These are phyloP conservation scores for Claviceps sp. DNA, from an alignment of 2,329 filamentous ascomycete species.

Conservation along the genomic window DNA sequence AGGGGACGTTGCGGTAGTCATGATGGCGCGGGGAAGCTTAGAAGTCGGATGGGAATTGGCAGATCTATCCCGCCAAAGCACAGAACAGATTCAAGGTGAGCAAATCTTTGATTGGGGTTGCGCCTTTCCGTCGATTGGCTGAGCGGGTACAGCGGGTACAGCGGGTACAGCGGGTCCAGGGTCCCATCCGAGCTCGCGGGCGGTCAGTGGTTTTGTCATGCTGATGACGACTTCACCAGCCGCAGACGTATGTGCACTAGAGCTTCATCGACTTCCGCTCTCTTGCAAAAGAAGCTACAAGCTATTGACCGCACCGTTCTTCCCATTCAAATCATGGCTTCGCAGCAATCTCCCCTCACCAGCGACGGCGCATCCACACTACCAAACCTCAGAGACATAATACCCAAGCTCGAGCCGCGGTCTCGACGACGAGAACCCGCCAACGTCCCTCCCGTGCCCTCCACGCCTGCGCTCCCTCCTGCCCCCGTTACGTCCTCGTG, in stretches of 20 bases:
- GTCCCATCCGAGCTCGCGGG: not conserved
- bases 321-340: slow-evolving; percentile 12
- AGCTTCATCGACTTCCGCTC: not conserved
- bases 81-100: not conserved
- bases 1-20: slow-evolving; percentile 31
- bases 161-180: not conserved
- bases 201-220: not conserved
- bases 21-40: slow-evolving; percentile 13
- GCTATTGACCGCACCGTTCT: not conserved
- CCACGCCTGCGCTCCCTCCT: slow-evolving; percentile 59
- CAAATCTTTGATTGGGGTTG: not conserved
- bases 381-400: slow-evolving; percentile 32
- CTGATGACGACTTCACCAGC: not conserved
- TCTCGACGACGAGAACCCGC: slow-evolving; percentile 36
- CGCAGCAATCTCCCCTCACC: slow-evolving; percentile 5
- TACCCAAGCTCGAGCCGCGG: slow-evolving; percentile 57
- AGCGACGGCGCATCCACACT: slow-evolving; percentile 11
- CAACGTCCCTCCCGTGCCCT: slow-evolving; percentile 52
- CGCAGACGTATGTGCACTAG: not conserved
- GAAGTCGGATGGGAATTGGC: not conserved
- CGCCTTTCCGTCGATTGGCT: not conserved
- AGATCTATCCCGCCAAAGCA: not conserved
- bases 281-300: not conserved
- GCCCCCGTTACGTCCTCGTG: slow-evolving; percentile 49
- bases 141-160: not conserved